Conservation (phyloP, 2,329 filamentous ascomycete genomes). For the Coleophoma eucalyptorum region DNA sequence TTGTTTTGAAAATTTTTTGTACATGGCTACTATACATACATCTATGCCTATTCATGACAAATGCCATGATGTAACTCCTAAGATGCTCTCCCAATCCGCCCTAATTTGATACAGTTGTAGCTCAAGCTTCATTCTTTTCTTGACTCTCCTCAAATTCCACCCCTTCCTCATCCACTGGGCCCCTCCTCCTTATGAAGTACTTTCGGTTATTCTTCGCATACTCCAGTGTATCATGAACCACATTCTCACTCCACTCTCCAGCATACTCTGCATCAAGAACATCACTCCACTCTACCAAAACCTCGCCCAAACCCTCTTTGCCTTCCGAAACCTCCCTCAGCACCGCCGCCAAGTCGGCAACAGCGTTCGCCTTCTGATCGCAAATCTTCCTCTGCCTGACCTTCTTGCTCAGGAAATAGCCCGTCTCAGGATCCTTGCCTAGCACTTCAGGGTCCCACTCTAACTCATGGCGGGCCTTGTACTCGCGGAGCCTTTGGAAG, state of each 20-base stretch:
- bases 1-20: no score
- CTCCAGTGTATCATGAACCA: slow-evolving; percentile 26
- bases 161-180: background rate
- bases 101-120: no score
- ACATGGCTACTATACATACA: no score
- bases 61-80: no score
- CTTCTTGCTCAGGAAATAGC: slow-evolving; percentile 11
- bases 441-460: slow-evolving; percentile 50
- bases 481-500: slow-evolving; percentile 62
- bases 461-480: slow-evolving; percentile 58
- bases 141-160: background rate
- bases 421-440: slow-evolving; percentile 8
- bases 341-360: slow-evolving; percentile 58
- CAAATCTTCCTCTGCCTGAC: slow-evolving; percentile 50
- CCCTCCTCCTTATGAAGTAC: background rate
- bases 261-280: slow-evolving; percentile 32
- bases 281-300: slow-evolving; percentile 29
- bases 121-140: no score
- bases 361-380: slow-evolving; percentile 56
- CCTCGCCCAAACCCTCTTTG: slow-evolving; percentile 14
- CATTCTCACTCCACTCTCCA: slow-evolving; percentile 28
- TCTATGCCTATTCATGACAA: no score
- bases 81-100: no score
- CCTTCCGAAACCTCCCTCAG: slow-evolving; percentile 5
- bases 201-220: background rate